Base-by-base conservation (phyloP, 441 rosid genomes). In the Bocquillonia castaneifolia region DNA sequence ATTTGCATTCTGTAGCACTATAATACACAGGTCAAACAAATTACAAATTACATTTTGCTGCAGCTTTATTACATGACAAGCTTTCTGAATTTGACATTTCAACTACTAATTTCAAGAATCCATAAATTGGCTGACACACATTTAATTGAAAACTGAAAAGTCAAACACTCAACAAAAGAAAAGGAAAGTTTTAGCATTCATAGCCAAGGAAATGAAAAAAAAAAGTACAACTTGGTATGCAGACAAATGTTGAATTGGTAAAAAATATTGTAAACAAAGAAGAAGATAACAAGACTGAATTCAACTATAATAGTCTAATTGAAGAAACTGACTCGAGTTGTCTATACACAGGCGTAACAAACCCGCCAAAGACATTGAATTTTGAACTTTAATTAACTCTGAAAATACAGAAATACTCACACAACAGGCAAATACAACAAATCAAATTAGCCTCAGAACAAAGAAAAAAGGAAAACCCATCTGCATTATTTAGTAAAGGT, bases 161-260 rank as follows among this genome's bases (percentile, higher is more conserved):
- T 78, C 79, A 80, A 77, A 59, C 63, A 26, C n/a, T n/a, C n/a
- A n/a, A n/a, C n/a, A 44, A 25, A n/a, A 69, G 69, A 31, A 39
- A 56, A 31, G 5, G 6, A 37, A 36, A 1, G 44, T 13, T 59
- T 22, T 39, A 51, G 57, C 31, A 74, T 57, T 72, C 56, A 56
- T n/a, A 53, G 42, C 69, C 60, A 65, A 42, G 26, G 6, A 60
- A 40, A 15, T 52, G 58, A 65, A 59, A 17, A 42, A 22, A 60
- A 61, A 61, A 20, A 42, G 17, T 39, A 53, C 51, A 25, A 77
- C 70, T 77, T 74, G 77, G 79, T 58, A 26, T 20, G 53, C 13
- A 45, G 51, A 68, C 64, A 55, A 31, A 52, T 31, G 63, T 56
- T 57, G 76, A 68, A 70, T 62, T 25, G 71, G 55, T 32, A 63